A percentile compares a stretch with the other conserved stretches of the same genome.
Conservation (phyloP, 495 filamentous ascomycete genomes). For the Darksidea phi region DNA sequence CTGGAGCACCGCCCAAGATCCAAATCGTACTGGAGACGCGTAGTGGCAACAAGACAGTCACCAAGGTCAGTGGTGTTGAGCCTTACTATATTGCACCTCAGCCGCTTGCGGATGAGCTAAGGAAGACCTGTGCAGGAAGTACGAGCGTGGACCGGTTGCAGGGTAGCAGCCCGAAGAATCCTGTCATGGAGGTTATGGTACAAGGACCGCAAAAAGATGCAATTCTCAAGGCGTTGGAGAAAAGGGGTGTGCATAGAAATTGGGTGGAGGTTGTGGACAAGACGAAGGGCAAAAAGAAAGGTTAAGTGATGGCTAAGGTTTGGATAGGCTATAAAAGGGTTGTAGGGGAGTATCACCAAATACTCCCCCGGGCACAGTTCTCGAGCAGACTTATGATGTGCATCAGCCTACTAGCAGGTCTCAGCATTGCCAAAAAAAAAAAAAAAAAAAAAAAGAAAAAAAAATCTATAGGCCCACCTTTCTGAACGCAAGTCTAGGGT, state of each 20-base stretch:
- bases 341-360: no score
- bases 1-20: conserved; percentile 61
- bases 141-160: conserved; percentile 63
- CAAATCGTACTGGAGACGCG: conserved; percentile 61
- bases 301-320: conserved; percentile 2
- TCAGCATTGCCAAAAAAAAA: no score
- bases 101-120: conserved; percentile 64
- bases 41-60: conserved; percentile 68
- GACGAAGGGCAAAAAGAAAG: conserved; percentile 66
- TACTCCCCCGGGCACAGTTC: no score
- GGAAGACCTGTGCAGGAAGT: conserved; percentile 69
- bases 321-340: no score
- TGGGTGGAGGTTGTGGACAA: conserved; percentile 69
- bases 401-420: no score
- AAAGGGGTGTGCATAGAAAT: conserved; percentile 60
- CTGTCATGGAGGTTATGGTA: conserved; percentile 68
- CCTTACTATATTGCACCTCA: conserved; percentile 61
- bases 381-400: no score
- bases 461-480: no score
- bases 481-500: neutral
- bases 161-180: conserved; percentile 59
- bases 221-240: conserved; percentile 59
- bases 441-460: no score
- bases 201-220: conserved; percentile 67
- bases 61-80: conserved; percentile 63